Evolutionary conservation across 83 land plant genomes (phyloP).

Genomic region (Isoetes engelmannii): DNA sequence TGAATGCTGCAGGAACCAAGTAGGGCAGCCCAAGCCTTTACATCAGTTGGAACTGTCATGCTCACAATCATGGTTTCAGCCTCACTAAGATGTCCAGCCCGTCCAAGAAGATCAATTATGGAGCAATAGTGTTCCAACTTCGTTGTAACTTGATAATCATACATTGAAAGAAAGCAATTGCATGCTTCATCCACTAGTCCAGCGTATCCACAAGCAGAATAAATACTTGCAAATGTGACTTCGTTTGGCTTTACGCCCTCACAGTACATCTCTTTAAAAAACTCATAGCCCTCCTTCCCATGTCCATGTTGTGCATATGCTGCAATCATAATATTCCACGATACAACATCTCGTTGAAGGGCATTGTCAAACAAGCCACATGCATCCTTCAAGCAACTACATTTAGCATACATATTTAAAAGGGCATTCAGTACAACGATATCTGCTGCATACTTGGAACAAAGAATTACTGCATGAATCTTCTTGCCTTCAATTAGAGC

Average conservation of each 20-base stretch:
- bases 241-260: slow-evolving; percentile 1
- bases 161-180: not conserved
- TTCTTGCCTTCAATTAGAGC: slow-evolving; percentile 38
- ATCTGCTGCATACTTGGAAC: slow-evolving; percentile 24
- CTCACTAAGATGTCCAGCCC: slow-evolving; percentile 4
- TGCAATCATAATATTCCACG: slow-evolving; percentile 42
- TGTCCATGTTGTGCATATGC: slow-evolving; percentile 40
- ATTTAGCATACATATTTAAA: slow-evolving; percentile 39
- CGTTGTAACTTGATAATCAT: not conserved
- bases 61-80: not conserved
- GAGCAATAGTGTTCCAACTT: not conserved
- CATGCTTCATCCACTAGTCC: slow-evolving; percentile 2
- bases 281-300: slow-evolving; percentile 30
- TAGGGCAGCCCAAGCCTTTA: not conserved
- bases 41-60: not conserved
- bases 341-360: slow-evolving; percentile 27
- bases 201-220: not conserved
- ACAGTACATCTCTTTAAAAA: slow-evolving; percentile 32
- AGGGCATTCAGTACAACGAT: slow-evolving; percentile 27
- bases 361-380: slow-evolving; percentile 28
- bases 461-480: slow-evolving; percentile 31
- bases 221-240: not conserved
- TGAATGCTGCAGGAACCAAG: not conserved
- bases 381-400: slow-evolving; percentile 33
- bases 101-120: slow-evolving; percentile 9